Conservation (phyloP, 176 grass and related monocot species). For the Cenchrus purpureus region DNA sequence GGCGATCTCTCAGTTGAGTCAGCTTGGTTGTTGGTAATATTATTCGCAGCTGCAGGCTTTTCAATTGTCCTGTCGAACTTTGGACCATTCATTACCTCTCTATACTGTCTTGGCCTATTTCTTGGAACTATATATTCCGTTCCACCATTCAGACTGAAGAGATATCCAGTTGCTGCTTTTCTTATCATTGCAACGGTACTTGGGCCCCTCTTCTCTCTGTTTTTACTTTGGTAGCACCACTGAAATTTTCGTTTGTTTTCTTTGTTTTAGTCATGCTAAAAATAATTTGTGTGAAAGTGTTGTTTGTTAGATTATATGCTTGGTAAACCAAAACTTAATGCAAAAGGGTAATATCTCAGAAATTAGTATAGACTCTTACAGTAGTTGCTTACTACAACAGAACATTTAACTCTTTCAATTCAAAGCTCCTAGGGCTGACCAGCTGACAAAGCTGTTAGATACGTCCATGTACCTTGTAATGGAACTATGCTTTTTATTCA, state of each 20-base stretch:
- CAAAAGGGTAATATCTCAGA: background rate
- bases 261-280: slow-evolving; percentile 15
- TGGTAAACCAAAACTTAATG: background rate
- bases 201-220: slow-evolving; percentile 17
- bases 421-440: background rate
- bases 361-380: background rate
- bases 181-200: slow-evolving; percentile 97
- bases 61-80: slow-evolving; percentile 78
- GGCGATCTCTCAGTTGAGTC: slow-evolving; percentile 87
- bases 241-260: slow-evolving; percentile 7
- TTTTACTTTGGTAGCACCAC: background rate
- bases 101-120: slow-evolving; percentile 95
- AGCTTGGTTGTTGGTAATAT: slow-evolving; percentile 85
- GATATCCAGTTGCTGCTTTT: slow-evolving; percentile 88
- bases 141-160: slow-evolving; percentile 98
- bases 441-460: background rate
- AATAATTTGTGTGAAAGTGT: background rate
- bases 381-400: background rate
- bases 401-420: background rate
- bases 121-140: slow-evolving; percentile 99
- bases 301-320: background rate
- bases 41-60: slow-evolving; percentile 69
- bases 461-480: slow-evolving; percentile 7
- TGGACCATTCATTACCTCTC: slow-evolving; percentile 88
- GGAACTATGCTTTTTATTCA: background rate